A percentile compares a stretch with the other conserved stretches of the same genome.
Conservation (phyloP, 1,284 basidiomycete genomes). For the Ustilago sp. region DNA sequence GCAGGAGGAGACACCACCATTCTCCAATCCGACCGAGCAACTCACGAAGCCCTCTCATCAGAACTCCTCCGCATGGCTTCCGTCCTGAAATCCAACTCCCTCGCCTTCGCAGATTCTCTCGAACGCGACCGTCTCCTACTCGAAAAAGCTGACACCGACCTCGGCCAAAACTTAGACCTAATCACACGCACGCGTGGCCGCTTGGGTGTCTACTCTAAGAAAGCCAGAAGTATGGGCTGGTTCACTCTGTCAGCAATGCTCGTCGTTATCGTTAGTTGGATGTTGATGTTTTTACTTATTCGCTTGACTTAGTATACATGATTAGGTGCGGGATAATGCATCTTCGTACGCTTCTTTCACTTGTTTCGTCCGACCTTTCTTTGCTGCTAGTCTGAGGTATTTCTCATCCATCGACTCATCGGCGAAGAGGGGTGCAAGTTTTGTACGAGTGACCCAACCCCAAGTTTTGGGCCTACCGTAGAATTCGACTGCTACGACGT, state of each 20-base stretch:
- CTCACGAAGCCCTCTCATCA: conserved; percentile 64
- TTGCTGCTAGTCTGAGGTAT: conserved; percentile 25
- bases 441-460: conserved; percentile 21
- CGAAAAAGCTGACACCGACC: conserved; percentile 57
- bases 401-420: conserved; percentile 24
- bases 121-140: conserved; percentile 66
- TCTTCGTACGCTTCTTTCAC: conserved; percentile 38
- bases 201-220: conserved; percentile 63
- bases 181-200: conserved; percentile 67
- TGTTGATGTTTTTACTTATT: conserved; percentile 67
- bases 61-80: conserved; percentile 68
- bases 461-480: conserved; percentile 29
- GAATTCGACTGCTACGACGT: conserved; percentile 25
- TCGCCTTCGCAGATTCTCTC: conserved; percentile 63
- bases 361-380: conserved; percentile 21
- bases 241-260: conserved; percentile 62
- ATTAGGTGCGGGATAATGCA: conserved; percentile 7
- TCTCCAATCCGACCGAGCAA: conserved; percentile 55
- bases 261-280: conserved; percentile 64
- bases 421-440: conserved; percentile 12
- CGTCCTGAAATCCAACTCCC: conserved; percentile 61
- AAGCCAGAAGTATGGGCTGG: conserved; percentile 67
- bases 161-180: conserved; percentile 62
- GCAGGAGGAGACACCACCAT: conserved; percentile 30
- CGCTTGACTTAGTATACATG: conserved; percentile 52